phyloP scores from a whole-genome alignment of 176 grass and related monocot species.

The Canna indica region DNA sequence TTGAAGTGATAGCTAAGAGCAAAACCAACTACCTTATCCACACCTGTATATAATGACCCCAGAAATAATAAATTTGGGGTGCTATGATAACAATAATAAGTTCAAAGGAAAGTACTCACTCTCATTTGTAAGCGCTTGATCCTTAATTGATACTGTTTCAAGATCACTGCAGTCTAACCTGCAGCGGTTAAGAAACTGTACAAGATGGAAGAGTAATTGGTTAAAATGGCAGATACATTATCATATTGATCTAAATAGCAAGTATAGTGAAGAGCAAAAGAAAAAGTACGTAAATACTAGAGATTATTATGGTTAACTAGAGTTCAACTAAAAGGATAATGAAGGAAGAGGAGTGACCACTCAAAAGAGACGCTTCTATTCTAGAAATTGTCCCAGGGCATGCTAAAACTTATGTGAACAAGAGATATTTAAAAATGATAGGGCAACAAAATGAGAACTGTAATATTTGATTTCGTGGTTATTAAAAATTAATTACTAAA shows the following conservation, averaged over 20 bases:
- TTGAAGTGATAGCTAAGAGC: constrained; percentile 90
- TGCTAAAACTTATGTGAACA: background rate
- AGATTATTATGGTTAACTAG: too few species aligned
- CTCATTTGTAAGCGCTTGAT: constrained; percentile 83
- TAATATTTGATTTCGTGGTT: too few species aligned
- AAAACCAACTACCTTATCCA: constrained; percentile 91
- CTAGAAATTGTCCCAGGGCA: background rate
- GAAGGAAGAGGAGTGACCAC: background rate
- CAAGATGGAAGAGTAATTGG: constrained; percentile 7
- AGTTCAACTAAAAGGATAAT: background rate
- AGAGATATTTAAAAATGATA: background rate
- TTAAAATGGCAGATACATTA: background rate
- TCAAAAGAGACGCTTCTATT: background rate
- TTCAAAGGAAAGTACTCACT: constrained; percentile 44
- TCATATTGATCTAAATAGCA: background rate
- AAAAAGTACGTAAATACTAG: too few species aligned
- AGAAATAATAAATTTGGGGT: background rate
- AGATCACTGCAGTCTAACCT: constrained; percentile 79
- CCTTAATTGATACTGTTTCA: constrained; percentile 89
- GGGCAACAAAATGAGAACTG: too few species aligned
- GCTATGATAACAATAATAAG: constrained; percentile 11
- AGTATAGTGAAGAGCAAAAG: background rate
- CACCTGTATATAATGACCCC: constrained; percentile 35
- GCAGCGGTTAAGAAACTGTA: constrained; percentile 71
- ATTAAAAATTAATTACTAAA: too few species aligned